These are phyloP conservation scores for Lactifluus hygrophoroides DNA, from an alignment of 768 basidiomycete species.

Conservation along the genomic window DNA sequence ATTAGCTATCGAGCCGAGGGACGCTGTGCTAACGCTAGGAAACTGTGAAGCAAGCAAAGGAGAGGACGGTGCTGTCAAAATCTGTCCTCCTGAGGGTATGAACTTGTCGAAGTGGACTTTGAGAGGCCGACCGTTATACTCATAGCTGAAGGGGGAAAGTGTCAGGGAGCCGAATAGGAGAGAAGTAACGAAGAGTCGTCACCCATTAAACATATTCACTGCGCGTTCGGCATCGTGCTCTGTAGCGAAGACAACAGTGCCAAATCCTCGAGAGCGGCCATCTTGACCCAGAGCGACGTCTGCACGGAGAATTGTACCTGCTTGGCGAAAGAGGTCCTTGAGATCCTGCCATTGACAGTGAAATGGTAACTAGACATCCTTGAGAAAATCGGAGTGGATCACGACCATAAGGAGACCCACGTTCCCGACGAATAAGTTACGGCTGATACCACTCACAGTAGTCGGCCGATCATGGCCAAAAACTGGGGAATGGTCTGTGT, in stretches of 20 bases:
- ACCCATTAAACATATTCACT: constrained; percentile 88
- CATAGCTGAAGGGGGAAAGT: constrained; percentile 45
- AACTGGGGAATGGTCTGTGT: constrained; percentile 19
- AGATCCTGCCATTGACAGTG: constrained; percentile 98
- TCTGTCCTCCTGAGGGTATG: constrained; percentile 30
- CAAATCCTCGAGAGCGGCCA: constrained; percentile 86
- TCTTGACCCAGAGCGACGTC: constrained; percentile 85
- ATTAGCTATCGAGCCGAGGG: constrained; percentile 4
- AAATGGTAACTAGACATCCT: constrained; percentile 61
- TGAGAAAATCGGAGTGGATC: constrained; percentile 16
- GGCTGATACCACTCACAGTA: constrained; percentile 27
- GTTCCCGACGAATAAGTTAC: constrained; percentile 83
- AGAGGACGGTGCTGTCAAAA: constrained; percentile 18
- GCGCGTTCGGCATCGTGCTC: constrained; percentile 81
- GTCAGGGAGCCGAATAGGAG: neutral
- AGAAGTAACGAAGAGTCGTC: constrained; percentile 23
- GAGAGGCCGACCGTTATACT: constrained; percentile 77
- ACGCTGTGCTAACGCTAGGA: neutral
- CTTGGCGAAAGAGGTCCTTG: constrained; percentile 90
- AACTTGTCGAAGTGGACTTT: constrained; percentile 93
- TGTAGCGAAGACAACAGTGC: constrained; percentile 80
- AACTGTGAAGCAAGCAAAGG: constrained; percentile 4
- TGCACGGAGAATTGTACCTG: constrained; percentile 83
- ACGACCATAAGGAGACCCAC: constrained; percentile 38
- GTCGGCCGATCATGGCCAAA: constrained; percentile 26